Base-by-base conservation (phyloP, 2,329 filamentous ascomycete species). In the Lasiodiplodia sp. region DNA sequence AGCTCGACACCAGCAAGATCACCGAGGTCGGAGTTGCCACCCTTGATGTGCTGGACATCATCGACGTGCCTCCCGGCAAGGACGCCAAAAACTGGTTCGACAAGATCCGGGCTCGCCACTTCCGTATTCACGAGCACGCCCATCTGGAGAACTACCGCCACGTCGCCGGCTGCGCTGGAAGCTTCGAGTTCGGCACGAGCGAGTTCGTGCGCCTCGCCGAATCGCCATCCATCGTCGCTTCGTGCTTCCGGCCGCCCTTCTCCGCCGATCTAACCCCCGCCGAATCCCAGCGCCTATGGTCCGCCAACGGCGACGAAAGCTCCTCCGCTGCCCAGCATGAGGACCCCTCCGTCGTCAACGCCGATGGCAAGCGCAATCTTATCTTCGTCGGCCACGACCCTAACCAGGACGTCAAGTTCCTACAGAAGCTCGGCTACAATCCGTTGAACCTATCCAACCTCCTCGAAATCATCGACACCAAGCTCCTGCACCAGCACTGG, bases 21-120 rank as follows among this genome's bases (percentile, higher is more conserved):
- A 97, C 94, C 0, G 96, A 99, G 78, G 85, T 99, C 49, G 96
- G 96, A 0, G 84, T 99, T 51, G 90, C 93, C 1, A 90, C 90
- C 2, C 83, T 98, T 0, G 94, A 98, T 76, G 94, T 91, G 0
- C 77, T 81, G 23, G 84, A 88, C 63, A 78, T 93, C 25, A 73
- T 79, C 1, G 80, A 78, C 8, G 70, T 89, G 0, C 74, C 87
- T 0, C 91, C 92, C 2, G 92, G 92, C 0, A 73, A 81, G 2
- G 79, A 83, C 31, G 92, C 90, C 3, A 73, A 81, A 51, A 84
- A 88, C 47, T 97, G 94, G 94, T 87, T 88, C 71, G 73, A 82
- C 0, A 79, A 85, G 63, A 91, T 97, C 71, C 83, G 87, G 37
- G 88, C 87, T 14, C 87, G 91, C 31, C 96, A 99, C 78, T 87